Percentiles rank a stretch among this genome's conserved stretches.
Evolutionary conservation across 148 eudicot species (phyloP).

Genomic region (Chenopodium formosanum): DNA sequence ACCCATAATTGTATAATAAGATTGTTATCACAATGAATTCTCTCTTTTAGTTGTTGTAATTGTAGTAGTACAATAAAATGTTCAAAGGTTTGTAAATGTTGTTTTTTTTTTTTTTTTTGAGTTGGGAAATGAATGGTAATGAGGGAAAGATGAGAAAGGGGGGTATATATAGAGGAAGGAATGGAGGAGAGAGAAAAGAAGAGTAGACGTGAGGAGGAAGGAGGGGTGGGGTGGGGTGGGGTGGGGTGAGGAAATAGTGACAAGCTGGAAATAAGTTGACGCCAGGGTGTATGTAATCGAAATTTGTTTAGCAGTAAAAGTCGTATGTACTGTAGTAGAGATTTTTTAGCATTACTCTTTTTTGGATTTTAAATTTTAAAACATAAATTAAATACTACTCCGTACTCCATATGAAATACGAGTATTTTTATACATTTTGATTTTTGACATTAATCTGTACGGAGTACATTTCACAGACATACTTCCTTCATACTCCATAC

Average conservation of each 20-base stretch:
- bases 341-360: background rate
- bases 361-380: background rate
- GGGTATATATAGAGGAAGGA: slow-evolving; percentile 16
- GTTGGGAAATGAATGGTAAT: background rate
- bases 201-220: background rate
- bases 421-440: too few species aligned
- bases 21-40: too few species aligned
- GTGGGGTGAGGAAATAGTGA: background rate
- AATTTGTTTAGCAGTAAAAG: background rate
- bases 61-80: too few species aligned
- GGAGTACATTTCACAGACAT: too few species aligned
- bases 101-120: background rate
- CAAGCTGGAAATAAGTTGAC: slow-evolving; percentile 30
- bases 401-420: too few species aligned
- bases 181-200: background rate
- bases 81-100: too few species aligned
- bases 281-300: slow-evolving; percentile 32
- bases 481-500: too few species aligned
- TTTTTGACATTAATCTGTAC: too few species aligned
- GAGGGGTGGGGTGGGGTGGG: background rate
- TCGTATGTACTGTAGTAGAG: background rate
- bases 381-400: too few species aligned
- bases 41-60: too few species aligned
- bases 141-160: background rate
- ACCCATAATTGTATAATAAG: slow-evolving; percentile 10